A percentile compares a stretch with the other conserved stretches of the same genome.
Conservation (phyloP, 108 stramenopile genomes). For the Fragilaria crotonensis region DNA sequence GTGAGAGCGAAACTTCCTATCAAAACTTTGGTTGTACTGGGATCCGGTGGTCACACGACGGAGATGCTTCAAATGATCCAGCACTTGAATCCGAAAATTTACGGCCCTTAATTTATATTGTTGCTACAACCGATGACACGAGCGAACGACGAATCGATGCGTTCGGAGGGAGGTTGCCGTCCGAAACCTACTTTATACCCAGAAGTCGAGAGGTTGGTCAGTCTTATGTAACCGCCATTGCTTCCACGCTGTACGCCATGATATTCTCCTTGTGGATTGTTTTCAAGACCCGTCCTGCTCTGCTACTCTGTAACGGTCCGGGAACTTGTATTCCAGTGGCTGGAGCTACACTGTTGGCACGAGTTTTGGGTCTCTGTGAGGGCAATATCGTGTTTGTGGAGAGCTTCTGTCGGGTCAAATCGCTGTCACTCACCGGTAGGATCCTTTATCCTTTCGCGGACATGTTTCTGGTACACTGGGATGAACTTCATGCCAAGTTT, state of each 20-base stretch:
- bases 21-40: slow-evolving; percentile 66
- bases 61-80: slow-evolving; percentile 76
- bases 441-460: slow-evolving; percentile 77
- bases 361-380: slow-evolving; percentile 29
- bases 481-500: slow-evolving; percentile 50
- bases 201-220: slow-evolving; percentile 73
- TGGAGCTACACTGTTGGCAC: slow-evolving; percentile 44
- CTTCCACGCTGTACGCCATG: slow-evolving; percentile 41
- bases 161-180: not conserved
- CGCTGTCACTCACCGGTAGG: slow-evolving; percentile 79
- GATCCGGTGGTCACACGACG: slow-evolving; percentile 86
- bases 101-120: slow-evolving; percentile 54
- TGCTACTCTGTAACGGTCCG: slow-evolving; percentile 83
- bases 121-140: slow-evolving; percentile 64
- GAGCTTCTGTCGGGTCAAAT: slow-evolving; percentile 78
- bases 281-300: slow-evolving; percentile 40
- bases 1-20: slow-evolving; percentile 13
- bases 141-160: slow-evolving; percentile 42
- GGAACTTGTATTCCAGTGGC: slow-evolving; percentile 83
- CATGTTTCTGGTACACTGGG: slow-evolving; percentile 85
- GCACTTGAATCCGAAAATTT: slow-evolving; percentile 36
- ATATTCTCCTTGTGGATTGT: slow-evolving; percentile 28
- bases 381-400: slow-evolving; percentile 79
- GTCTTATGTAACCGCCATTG: slow-evolving; percentile 39
- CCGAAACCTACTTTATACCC: slow-evolving; percentile 36